phyloP scores from a whole-genome alignment of 2,329 filamentous ascomycete species.

The Colletotrichum horii region DNA sequence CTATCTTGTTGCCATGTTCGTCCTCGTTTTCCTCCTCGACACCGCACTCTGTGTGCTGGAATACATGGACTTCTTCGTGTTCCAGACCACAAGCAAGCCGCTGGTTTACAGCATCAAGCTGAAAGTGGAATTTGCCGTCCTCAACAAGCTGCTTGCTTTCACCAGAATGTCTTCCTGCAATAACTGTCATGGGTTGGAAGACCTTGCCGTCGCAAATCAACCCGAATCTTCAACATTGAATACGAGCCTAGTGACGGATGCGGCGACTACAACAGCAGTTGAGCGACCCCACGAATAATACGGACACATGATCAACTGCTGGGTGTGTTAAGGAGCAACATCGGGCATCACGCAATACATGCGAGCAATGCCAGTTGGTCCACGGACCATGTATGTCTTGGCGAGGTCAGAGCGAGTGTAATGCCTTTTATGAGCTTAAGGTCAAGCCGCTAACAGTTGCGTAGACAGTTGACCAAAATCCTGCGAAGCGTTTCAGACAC shows the following conservation, averaged over 20 bases:
- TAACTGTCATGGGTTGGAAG: not conserved
- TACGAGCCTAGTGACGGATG: not conserved
- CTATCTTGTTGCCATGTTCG: constrained; percentile 43
- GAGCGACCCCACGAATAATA: not conserved
- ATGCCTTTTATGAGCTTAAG: not conserved
- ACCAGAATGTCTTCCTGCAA: not conserved
- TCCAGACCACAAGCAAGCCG: constrained; percentile 20
- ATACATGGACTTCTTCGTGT: constrained; percentile 38
- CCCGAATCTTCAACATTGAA: not conserved
- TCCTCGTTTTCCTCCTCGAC: constrained; percentile 44
- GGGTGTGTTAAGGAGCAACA: not conserved
- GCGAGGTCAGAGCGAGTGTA: not conserved
- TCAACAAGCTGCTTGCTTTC: constrained; percentile 38
- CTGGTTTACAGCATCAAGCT: constrained; percentile 20
- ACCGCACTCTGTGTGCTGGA: constrained; percentile 39
- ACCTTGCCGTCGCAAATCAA: not conserved
- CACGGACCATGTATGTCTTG: not conserved
- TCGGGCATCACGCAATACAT: not conserved
- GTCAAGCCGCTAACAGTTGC: not conserved
- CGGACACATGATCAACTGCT: not conserved
- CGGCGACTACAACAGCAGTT: not conserved
- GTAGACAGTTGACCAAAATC: not conserved
- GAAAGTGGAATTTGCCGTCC: constrained; percentile 54
- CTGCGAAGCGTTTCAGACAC: not conserved
- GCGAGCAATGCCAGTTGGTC: not conserved